phyloP scores from a whole-genome alignment of 2,329 filamentous ascomycete genomes.

The Fusarium falciforme region DNA sequence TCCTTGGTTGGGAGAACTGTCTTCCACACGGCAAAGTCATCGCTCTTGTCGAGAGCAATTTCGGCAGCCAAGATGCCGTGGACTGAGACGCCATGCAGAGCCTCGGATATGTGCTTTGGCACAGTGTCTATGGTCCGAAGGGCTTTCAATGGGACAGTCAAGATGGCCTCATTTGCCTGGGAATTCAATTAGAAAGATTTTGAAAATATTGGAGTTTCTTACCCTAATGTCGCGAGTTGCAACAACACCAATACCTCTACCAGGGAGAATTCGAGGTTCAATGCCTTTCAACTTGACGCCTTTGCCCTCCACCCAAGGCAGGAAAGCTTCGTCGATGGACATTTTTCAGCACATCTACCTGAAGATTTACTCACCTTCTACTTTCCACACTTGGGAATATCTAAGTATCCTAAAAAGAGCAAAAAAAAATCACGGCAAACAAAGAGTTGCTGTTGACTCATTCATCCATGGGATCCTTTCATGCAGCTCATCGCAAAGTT shows the following conservation, averaged over 20 bases:
- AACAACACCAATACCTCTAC: slow-evolving; percentile 82
- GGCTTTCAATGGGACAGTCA: slow-evolving; percentile 72
- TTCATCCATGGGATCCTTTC: background rate
- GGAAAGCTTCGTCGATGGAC: slow-evolving; percentile 53
- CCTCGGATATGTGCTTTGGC: slow-evolving; percentile 62
- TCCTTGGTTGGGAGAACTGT: slow-evolving; percentile 72
- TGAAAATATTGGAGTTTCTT: slow-evolving; percentile 19
- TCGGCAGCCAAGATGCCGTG: slow-evolving; percentile 80
- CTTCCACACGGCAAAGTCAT: slow-evolving; percentile 68
- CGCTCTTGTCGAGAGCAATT: slow-evolving; percentile 65
- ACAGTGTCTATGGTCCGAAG: slow-evolving; percentile 74
- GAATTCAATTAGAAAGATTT: background rate
- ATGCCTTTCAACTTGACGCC: slow-evolving; percentile 65
- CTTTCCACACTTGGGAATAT: no score
- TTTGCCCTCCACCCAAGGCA: slow-evolving; percentile 72
- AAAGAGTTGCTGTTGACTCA: slow-evolving; percentile 16
- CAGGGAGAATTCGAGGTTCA: slow-evolving; percentile 72
- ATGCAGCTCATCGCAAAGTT: slow-evolving; percentile 10
- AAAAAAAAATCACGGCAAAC: background rate
- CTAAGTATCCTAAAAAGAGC: background rate
- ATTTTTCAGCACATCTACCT: slow-evolving; percentile 15
- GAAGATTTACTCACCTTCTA: background rate
- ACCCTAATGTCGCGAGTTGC: slow-evolving; percentile 76
- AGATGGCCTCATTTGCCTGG: slow-evolving; percentile 64
- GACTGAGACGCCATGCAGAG: slow-evolving; percentile 68